Evolutionary conservation across 257 asterid species (phyloP), one percentile per base, ranked within the genome.

Genomic region (Nicotiana obtusifolia): DNA sequence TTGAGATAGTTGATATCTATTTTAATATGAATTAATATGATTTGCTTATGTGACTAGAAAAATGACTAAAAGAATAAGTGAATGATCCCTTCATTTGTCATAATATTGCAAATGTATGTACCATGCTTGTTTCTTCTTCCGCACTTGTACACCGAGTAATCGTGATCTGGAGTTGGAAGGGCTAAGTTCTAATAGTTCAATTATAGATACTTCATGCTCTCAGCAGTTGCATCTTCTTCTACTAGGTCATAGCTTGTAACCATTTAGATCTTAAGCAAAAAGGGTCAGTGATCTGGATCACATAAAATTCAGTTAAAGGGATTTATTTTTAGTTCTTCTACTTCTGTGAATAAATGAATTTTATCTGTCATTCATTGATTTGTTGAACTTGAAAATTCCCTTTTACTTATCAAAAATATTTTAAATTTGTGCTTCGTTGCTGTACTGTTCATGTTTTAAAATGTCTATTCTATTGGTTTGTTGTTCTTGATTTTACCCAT

Each of bases 51-150:
- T 81, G 81, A 53, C 37, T 85, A 92, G 93, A 87, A 88, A 88
- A 86, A 81, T 93, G 90, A 82, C 79, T 81, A 80, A 82, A 83
- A 49, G 5, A 93, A 90, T 84, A 88, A 85, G 54, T 87, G 80
- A 88, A 77, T 81, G 84, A 20, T 20, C 47, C 90, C 83, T 86
- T 78, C 54, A 68, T 13, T 78, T n/a, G 73, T 75, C 73, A 35
- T 44, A 62, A 84, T 82, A 66, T 65, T 77, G 82, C 86, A 66
- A 83, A 85, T 84, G 91, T 87, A 83, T 65, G 81, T 78, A 59
- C 73, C 71, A 24, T 41, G 59, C 69, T 80, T 71, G 20, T 71
- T 71, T 71, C 33, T 71, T 71, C 54, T n/a, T n/a, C n/a, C n/a
- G n/a, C n/a, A 26, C 62, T 62, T 81, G 28, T 9, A 35, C 41